Evolutionary conservation across 805 yeast genomes (phyloP).

Genomic region (Kodamaea neixiangensis): DNA sequence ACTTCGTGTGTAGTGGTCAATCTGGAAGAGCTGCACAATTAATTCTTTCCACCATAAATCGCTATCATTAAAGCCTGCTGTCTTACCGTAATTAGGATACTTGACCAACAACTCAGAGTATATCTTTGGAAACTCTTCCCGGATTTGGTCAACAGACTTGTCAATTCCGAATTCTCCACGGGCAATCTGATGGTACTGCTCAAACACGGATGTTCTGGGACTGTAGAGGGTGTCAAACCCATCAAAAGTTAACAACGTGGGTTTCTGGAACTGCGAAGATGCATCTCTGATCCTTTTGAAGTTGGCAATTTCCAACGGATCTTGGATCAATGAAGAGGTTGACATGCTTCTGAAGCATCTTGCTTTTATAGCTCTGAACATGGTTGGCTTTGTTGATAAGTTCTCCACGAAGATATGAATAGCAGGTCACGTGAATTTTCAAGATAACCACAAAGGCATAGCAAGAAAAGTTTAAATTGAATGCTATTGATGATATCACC

Average conservation of each 20-base stretch:
- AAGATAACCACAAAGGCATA: not conserved
- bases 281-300: slow-evolving; percentile 29
- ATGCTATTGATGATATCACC: too few relatives aligned
- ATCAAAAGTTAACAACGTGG: slow-evolving; percentile 60
- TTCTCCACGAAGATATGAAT: not conserved
- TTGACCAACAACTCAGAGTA: slow-evolving; percentile 36
- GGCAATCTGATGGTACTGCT: slow-evolving; percentile 55
- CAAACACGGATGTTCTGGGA: slow-evolving; percentile 53
- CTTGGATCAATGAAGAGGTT: slow-evolving; percentile 16
- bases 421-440: not conserved
- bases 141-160: slow-evolving; percentile 26
- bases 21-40: slow-evolving; percentile 44
- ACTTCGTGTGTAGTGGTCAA: slow-evolving; percentile 24
- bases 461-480: too few relatives aligned
- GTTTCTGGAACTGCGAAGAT: slow-evolving; percentile 28
- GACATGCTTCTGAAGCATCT: not conserved
- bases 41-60: slow-evolving; percentile 63
- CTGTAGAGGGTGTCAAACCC: slow-evolving; percentile 67
- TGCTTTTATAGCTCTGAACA: slow-evolving; percentile 1
- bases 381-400: not conserved
- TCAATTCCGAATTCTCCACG: slow-evolving; percentile 41
- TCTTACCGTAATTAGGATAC: slow-evolving; percentile 68
- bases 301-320: slow-evolving; percentile 27
- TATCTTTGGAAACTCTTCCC: slow-evolving; percentile 26
- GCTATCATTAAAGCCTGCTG: slow-evolving; percentile 18